Base-by-base conservation (phyloP, 768 basidiomycete genomes). In the Naganishia kalamii region DNA sequence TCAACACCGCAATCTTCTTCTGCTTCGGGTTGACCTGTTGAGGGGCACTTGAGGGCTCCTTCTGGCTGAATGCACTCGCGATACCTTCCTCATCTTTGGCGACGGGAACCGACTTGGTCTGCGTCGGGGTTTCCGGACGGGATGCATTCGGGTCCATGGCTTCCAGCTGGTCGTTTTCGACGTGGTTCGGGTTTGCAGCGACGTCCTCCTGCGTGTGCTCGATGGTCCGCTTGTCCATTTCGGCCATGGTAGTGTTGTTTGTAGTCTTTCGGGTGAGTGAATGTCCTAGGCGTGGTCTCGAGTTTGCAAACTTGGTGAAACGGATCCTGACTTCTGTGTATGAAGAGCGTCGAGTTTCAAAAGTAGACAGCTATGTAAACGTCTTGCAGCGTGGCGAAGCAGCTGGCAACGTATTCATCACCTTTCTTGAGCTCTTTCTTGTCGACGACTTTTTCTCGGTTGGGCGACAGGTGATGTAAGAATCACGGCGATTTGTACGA, bases 1-100 rank as follows among this genome's bases (percentile, higher is more conserved):
- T 99, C 69, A 98, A 85, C 54, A 94, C 88, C 0, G 93, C 94
- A 75, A 96, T 84, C 82, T 91, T 92, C 86, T 92, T 90, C 70
- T 77, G 77, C 67, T 67, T 71, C 2, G 57, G 43, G 17, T 50
- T 50, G 21, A 13, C 21, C 60, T 21, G 6, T 5, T 7, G 27
- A 6, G 57, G 30, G 35, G 25, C 43, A 30, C 29, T 32, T 11
- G 17, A n/a, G 15, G 43, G 13, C 41, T 15, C 47, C 40, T 43
- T 27, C 33, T 33, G 21, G 1, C 17, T 41, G 50, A 41, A 43
- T 52, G 40, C 40, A 47, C 48, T 27, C n/a, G 27, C 44, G 27
- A 57, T 33, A 44, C 62, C 66, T 35, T 57, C 59, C 33, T 52
- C 63, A 51, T 63, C 51, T 35, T 69, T 69, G 25, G 60, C 30